Evolutionary conservation across 345 rosid species (phyloP).

Genomic region (Hirschfeldia incana): DNA sequence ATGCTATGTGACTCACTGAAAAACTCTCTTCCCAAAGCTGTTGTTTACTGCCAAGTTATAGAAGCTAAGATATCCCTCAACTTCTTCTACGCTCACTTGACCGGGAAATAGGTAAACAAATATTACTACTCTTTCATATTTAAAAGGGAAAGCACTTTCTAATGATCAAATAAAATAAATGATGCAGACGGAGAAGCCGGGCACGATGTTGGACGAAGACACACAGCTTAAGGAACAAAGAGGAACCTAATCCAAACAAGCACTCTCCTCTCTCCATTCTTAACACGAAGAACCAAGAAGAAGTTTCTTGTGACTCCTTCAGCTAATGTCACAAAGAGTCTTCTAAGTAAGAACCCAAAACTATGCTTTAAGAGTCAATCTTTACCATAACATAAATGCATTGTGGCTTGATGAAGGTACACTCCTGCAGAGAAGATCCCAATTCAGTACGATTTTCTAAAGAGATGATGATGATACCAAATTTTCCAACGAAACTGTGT

Average conservation of each 20-base stretch:
- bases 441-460: too few relatives aligned
- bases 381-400: too few relatives aligned
- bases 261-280: constrained; percentile 66
- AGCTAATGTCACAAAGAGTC: constrained; percentile 64
- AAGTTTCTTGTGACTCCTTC: constrained; percentile 72
- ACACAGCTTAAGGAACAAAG: constrained; percentile 92
- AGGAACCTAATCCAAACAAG: constrained; percentile 65
- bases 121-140: neutral
- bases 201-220: constrained; percentile 94
- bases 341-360: constrained; percentile 35
- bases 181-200: constrained; percentile 81
- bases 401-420: too few relatives aligned
- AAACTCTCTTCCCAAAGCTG: constrained; percentile 93
- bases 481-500: too few relatives aligned
- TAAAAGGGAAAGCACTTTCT: neutral
- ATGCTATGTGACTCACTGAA: constrained; percentile 90
- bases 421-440: too few relatives aligned
- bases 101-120: constrained; percentile 72
- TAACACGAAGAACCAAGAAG: constrained; percentile 78
- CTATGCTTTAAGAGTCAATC: too few relatives aligned
- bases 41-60: constrained; percentile 91
- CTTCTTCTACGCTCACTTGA: constrained; percentile 78
- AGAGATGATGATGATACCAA: too few relatives aligned
- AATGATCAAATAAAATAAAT: neutral
- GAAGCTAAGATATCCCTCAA: constrained; percentile 88